Evolutionary conservation across 495 filamentous ascomycete species (phyloP), one percentile per base, ranked within the genome.

Genomic region (Astrothelium subdiscretum): DNA sequence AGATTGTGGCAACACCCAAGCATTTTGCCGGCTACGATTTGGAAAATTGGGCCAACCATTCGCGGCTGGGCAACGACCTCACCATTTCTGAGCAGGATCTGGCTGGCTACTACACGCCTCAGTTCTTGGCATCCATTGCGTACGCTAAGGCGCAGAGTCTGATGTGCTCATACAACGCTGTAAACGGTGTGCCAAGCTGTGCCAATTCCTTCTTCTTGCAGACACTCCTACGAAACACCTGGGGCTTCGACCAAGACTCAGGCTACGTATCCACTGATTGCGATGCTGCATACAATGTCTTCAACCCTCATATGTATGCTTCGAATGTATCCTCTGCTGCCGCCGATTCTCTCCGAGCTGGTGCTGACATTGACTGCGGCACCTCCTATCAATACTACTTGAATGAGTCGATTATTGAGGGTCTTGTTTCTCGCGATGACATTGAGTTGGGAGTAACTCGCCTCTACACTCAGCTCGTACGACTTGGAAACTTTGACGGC

Each of bases 21-120:
- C 85, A 87, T 68, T 87, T 74, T 62, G 84, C 81, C 10, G 84
- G 70, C 62, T 87, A 88, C 66, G 85, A 89, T 62, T 74, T 87
- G 2, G 86, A 89, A 63, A 76, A 77, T 57, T 85, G 81, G 79
- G 80, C 85, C 51, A 63, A 66, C 62, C 22, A 31, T 31, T 32
- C 31, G 26, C 43, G 66, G 18, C 63, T 62, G 31, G 63, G 59
- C 11, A 59, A 43, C 32, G 65, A 69, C 40, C 62, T 61, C 22
- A 5, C 26, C 26, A 67, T 69, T 48, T 59, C 58, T 4, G 32
- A 62, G 10, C 65, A 69, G 31, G 65, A 67, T 26, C 51, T 67
- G 24, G 63, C 63, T 18, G 68, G 65, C 48, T 69, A 68, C 61
- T 69, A 68, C 51, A 31, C 63, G 1, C 68, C 62, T 18, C 65